phyloP scores from a whole-genome alignment of 2,329 filamentous ascomycete species.

The Cladosporium colombiae region DNA sequence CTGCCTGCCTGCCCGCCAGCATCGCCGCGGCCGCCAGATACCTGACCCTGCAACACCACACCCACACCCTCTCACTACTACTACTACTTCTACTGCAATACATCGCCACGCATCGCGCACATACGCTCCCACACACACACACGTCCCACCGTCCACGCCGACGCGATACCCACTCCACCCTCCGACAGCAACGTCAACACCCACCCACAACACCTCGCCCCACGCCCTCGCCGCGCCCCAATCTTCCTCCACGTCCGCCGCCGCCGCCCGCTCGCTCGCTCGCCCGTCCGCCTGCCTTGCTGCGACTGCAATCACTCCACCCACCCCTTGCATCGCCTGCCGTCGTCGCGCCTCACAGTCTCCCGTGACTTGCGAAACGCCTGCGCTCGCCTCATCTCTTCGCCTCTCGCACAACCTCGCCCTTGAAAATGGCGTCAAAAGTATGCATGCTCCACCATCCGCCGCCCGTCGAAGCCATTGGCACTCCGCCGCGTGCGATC shows the following conservation, averaged over 20 bases:
- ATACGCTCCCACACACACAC: background rate
- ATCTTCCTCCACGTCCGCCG: background rate
- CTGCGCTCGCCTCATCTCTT: conserved; percentile 7
- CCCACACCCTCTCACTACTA: background rate
- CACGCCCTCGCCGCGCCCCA: background rate
- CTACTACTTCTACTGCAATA: background rate
- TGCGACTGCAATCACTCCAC: background rate
- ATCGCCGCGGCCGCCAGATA: background rate
- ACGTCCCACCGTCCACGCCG: background rate
- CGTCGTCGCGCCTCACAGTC: conserved; percentile 1
- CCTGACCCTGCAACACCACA: background rate
- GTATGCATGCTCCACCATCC: conserved; percentile 26
- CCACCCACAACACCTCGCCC: background rate
- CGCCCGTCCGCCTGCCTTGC: conserved; percentile 3
- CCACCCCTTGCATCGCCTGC: conserved; percentile 11
- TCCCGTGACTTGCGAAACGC: conserved; percentile 8
- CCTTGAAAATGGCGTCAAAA: conserved; percentile 38
- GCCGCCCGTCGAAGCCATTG: conserved; percentile 20
- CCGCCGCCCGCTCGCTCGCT: background rate
- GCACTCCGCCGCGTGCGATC: conserved; percentile 21
- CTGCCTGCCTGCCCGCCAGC: background rate
- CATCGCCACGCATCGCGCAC: background rate
- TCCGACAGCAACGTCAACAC: background rate
- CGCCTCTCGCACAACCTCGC: conserved; percentile 7
- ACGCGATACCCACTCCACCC: background rate